Conservation (phyloP, 2,329 filamentous ascomycete species). For the Emmonsia crescens region DNA sequence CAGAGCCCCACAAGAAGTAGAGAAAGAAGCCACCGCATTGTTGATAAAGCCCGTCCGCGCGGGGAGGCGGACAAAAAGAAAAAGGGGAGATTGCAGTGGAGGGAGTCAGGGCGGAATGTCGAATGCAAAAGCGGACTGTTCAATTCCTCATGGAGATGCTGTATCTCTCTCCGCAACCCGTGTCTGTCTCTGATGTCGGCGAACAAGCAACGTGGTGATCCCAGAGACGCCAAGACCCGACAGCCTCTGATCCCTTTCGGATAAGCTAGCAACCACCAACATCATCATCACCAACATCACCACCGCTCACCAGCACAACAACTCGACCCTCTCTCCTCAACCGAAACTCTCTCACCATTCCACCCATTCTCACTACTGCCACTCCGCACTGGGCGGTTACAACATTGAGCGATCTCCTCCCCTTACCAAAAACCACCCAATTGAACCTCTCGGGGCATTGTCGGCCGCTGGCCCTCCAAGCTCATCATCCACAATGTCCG, state of each 20-base stretch:
- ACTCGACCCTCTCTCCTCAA: constrained; percentile 2
- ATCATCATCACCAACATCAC: background rate
- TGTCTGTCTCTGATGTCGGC: background rate
- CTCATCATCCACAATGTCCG: constrained; percentile 32
- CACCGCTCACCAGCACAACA: constrained; percentile 5
- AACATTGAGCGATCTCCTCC: background rate
- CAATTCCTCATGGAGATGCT: background rate
- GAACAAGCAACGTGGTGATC: constrained; percentile 36
- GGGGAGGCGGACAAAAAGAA: constrained; percentile 20
- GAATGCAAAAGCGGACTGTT: background rate
- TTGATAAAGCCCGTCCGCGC: constrained; percentile 25
- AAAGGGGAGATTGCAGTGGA: constrained; percentile 10
- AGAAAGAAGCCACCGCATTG: constrained; percentile 66
- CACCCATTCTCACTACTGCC: background rate
- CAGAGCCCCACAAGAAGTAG: constrained; percentile 55
- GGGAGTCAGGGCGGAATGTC: background rate
- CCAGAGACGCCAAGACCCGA: constrained; percentile 28
- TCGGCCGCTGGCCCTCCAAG: constrained; percentile 2
- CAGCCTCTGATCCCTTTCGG: constrained; percentile 10
- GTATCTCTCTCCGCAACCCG: background rate
- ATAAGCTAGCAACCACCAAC: background rate
- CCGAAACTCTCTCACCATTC: constrained; percentile 3
- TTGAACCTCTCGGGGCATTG: background rate
- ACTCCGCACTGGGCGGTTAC: background rate
- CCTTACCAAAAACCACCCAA: background rate